Percentiles rank a stretch among this genome's conserved stretches.
These are phyloP conservation scores for Pleurotus citrinopileatus DNA, from an alignment of 768 basidiomycete genomes.

Conservation along the genomic window DNA sequence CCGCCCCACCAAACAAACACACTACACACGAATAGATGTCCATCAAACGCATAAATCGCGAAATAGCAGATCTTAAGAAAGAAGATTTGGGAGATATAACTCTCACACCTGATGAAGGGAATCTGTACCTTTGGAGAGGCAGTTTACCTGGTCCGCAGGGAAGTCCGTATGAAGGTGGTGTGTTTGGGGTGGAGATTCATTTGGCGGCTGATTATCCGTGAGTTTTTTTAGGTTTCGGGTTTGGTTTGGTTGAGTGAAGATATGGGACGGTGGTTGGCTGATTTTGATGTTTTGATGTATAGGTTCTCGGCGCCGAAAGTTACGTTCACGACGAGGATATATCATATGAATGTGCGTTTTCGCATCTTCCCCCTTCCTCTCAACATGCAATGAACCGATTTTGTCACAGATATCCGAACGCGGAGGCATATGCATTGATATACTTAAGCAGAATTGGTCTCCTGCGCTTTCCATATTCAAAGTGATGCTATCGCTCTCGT, in stretches of 20 bases:
- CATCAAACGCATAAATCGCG: slow-evolving; percentile 79
- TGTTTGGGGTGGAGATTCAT: slow-evolving; percentile 65
- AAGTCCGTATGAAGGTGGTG: slow-evolving; percentile 78
- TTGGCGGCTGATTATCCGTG: slow-evolving; percentile 81
- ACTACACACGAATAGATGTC: slow-evolving; percentile 40
- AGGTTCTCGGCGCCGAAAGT: slow-evolving; percentile 82
- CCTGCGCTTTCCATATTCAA: slow-evolving; percentile 93
- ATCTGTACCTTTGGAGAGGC: slow-evolving; percentile 72
- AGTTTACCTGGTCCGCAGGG: slow-evolving; percentile 81
- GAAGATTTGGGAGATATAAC: slow-evolving; percentile 77
- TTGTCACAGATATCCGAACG: slow-evolving; percentile 59
- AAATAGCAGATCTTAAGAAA: slow-evolving; percentile 77
- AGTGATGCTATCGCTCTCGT: slow-evolving; percentile 90
- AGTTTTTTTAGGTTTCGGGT: slow-evolving; percentile 17
- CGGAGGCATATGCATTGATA: slow-evolving; percentile 83
- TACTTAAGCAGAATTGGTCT: slow-evolving; percentile 92
- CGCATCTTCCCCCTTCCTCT: slow-evolving; percentile 3
- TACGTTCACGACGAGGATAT: slow-evolving; percentile 76
- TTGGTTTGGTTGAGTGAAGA: too few relatives aligned
- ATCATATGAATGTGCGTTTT: slow-evolving; percentile 74
- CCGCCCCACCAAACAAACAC: too few relatives aligned
- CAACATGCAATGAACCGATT: slow-evolving; percentile 5
- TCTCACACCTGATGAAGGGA: slow-evolving; percentile 62
- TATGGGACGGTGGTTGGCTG: too few relatives aligned
- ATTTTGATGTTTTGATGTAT: too few relatives aligned